phyloP scores from a whole-genome alignment of 768 basidiomycete species.

The Leccinum ochraceum region DNA sequence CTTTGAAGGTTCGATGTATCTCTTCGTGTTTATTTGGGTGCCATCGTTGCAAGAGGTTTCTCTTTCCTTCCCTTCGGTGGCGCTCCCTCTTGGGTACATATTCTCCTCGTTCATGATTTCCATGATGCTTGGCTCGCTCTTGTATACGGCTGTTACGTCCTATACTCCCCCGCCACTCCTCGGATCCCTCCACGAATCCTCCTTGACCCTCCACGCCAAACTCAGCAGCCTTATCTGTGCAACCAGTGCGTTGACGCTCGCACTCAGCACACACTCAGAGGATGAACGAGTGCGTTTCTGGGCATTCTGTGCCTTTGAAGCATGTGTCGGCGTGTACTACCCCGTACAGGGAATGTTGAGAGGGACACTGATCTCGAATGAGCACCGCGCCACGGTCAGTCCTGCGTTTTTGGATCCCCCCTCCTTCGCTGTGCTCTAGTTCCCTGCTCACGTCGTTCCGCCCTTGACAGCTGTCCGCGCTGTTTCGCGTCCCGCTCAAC shows the following conservation, averaged over 20 bases:
- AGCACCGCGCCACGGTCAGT: slow-evolving; percentile 72
- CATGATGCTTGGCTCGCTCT: slow-evolving; percentile 78
- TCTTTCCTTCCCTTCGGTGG: slow-evolving; percentile 29
- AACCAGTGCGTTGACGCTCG: slow-evolving; percentile 55
- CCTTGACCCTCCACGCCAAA: slow-evolving; percentile 63
- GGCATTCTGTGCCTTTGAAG: slow-evolving; percentile 76
- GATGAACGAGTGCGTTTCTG: slow-evolving; percentile 59
- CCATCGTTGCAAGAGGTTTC: slow-evolving; percentile 69
- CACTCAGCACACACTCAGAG: slow-evolving; percentile 44
- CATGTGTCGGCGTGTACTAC: slow-evolving; percentile 79
- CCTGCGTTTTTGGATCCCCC: not conserved
- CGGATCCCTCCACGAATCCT: slow-evolving; percentile 33
- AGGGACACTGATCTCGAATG: slow-evolving; percentile 65
- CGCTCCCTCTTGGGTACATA: slow-evolving; percentile 74
- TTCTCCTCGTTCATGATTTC: slow-evolving; percentile 81
- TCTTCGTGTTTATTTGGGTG: slow-evolving; percentile 85
- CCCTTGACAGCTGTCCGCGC: slow-evolving; percentile 53
- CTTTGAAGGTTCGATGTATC: slow-evolving; percentile 84
- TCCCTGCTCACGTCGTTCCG: not conserved
- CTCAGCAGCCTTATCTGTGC: slow-evolving; percentile 66
- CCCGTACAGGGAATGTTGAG: slow-evolving; percentile 76
- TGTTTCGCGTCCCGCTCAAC: slow-evolving; percentile 77
- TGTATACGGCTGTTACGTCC: slow-evolving; percentile 57
- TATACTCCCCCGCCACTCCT: slow-evolving; percentile 24
- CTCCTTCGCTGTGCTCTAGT: not conserved